Evolutionary conservation across 2,329 filamentous ascomycete species (phyloP).

Genomic region (Talaromyces sp.): DNA sequence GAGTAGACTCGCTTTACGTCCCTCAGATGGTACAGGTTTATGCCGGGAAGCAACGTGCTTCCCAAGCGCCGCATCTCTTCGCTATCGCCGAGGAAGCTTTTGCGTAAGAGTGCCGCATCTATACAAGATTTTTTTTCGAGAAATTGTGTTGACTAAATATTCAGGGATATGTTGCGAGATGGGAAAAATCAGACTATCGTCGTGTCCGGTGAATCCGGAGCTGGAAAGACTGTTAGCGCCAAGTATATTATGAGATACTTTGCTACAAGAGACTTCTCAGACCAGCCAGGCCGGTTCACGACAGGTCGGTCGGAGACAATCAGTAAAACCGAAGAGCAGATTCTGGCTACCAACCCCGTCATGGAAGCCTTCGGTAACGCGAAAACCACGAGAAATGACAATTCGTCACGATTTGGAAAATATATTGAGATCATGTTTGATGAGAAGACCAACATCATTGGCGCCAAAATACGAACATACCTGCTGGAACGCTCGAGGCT

Average conservation of each 20-base stretch:
- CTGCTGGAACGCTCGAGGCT: slow-evolving; percentile 90
- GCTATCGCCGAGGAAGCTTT: slow-evolving; percentile 99
- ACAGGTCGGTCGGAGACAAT: slow-evolving; percentile 76
- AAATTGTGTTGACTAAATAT: background rate
- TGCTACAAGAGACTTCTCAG: slow-evolving; percentile 90
- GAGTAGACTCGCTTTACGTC: slow-evolving; percentile 96
- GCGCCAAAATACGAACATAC: slow-evolving; percentile 95
- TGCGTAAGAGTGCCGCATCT: slow-evolving; percentile 60
- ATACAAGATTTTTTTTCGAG: slow-evolving; percentile 29
- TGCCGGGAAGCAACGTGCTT: slow-evolving; percentile 91
- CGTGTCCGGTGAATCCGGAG: slow-evolving; percentile 98
- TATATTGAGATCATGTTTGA: slow-evolving; percentile 99
- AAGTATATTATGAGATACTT: slow-evolving; percentile 99
- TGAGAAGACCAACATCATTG: slow-evolving; percentile 90
- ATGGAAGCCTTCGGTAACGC: slow-evolving; percentile 99
- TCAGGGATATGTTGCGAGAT: slow-evolving; percentile 93
- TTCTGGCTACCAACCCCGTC: slow-evolving; percentile 95
- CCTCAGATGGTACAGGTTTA: slow-evolving; percentile 99
- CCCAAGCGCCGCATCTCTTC: slow-evolving; percentile 95
- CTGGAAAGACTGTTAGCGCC: slow-evolving; percentile 97
- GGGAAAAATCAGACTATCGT: slow-evolving; percentile 96
- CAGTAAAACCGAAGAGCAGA: slow-evolving; percentile 98
- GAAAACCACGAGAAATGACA: slow-evolving; percentile 99
- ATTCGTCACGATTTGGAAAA: slow-evolving; percentile 97
- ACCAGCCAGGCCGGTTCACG: slow-evolving; percentile 72